These are phyloP conservation scores for Neonectria magnoliae DNA, from an alignment of 2,329 filamentous ascomycete species.

Conservation along the genomic window DNA sequence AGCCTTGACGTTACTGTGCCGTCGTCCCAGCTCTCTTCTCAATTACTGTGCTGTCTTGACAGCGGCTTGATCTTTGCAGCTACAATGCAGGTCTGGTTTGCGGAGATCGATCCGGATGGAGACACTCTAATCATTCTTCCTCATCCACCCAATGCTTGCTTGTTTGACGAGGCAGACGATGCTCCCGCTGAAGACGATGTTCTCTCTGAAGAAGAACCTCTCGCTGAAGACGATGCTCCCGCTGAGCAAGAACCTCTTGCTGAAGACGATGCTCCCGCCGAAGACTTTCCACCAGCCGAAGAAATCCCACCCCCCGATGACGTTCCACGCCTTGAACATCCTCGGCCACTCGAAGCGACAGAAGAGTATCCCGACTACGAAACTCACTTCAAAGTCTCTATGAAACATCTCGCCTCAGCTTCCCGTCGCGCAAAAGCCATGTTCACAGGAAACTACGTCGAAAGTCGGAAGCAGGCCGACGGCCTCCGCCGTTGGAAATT, in stretches of 20 bases:
- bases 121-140: neutral
- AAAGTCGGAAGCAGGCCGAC: neutral
- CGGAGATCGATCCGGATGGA: neutral
- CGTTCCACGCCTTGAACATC: neutral
- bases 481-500: conserved; percentile 20
- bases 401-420: conserved; percentile 14
- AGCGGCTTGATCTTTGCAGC: neutral
- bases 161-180: no score
- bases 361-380: neutral
- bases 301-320: neutral
- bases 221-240: no score
- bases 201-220: no score
- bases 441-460: neutral
- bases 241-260: no score
- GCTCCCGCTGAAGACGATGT: no score
- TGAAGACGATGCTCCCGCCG: no score
- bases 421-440: conserved; percentile 12
- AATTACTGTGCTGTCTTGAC: neutral
- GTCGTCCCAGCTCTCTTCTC: no score
- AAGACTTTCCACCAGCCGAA: neutral
- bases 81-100: neutral
- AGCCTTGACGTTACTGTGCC: no score
- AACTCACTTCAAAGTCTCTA: conserved; percentile 4
- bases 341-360: neutral
- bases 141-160: neutral